phyloP scores from a whole-genome alignment of 352 stramenopile genomes.

The Phytophthora syringae region DNA sequence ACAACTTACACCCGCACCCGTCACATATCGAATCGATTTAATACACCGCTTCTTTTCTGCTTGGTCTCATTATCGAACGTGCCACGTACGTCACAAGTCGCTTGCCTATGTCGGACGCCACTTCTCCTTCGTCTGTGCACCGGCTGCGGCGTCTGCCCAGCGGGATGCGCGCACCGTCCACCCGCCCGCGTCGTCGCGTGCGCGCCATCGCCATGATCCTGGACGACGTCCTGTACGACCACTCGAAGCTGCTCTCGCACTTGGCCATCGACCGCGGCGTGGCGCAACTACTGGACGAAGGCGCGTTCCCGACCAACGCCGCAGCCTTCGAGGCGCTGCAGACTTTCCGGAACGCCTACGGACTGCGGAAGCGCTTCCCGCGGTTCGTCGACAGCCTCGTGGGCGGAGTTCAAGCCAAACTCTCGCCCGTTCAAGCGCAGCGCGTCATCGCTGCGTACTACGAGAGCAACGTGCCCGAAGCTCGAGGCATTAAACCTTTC shows the following conservation, averaged over 20 bases:
- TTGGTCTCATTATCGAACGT: constrained; percentile 8
- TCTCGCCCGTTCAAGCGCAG: constrained; percentile 53
- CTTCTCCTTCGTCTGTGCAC: constrained; percentile 15
- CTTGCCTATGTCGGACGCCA: constrained; percentile 14
- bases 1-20: neutral
- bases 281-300: constrained; percentile 72
- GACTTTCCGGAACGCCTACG: constrained; percentile 83
- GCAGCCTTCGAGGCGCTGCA: constrained; percentile 76
- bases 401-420: constrained; percentile 36
- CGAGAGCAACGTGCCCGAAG: constrained; percentile 76
- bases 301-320: constrained; percentile 70
- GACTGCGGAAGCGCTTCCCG: constrained; percentile 85
- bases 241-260: constrained; percentile 81
- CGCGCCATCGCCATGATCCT: constrained; percentile 86
- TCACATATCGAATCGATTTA: no score
- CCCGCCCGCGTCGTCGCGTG: constrained; percentile 40
- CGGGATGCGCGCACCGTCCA: constrained; percentile 26
- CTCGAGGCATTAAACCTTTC: constrained; percentile 74
- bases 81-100: neutral
- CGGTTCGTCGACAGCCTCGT: constrained; percentile 84
- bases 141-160: constrained; percentile 25
- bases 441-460: constrained; percentile 82
- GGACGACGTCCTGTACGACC: constrained; percentile 88
- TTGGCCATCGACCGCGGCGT: constrained; percentile 81
- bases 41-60: constrained; percentile 15